A percentile compares a stretch with the other conserved stretches of the same genome.
These are phyloP conservation scores for Cladophialophora immunda DNA, from an alignment of 2,329 filamentous ascomycete species.

Conservation along the genomic window DNA sequence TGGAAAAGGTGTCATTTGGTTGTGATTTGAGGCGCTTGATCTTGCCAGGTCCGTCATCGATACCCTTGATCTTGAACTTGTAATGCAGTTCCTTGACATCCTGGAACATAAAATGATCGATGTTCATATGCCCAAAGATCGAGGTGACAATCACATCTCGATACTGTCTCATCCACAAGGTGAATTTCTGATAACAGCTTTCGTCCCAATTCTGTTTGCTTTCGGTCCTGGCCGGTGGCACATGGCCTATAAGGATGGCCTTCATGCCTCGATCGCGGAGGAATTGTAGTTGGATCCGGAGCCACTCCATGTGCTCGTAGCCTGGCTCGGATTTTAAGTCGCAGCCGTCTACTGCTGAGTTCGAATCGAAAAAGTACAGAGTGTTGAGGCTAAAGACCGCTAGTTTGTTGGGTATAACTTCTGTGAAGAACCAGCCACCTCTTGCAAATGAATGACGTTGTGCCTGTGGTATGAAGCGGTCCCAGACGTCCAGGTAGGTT, in stretches of 20 bases:
- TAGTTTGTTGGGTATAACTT: conserved; percentile 85
- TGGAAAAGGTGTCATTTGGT: conserved; percentile 62
- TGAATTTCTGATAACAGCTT: conserved; percentile 98
- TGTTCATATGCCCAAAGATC: conserved; percentile 96
- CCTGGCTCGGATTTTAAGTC: conserved; percentile 80
- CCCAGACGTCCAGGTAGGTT: conserved; percentile 81
- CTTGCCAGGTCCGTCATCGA: conserved; percentile 56
- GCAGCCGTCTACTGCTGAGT: conserved; percentile 93
- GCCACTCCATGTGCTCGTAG: conserved; percentile 95
- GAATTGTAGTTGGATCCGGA: conserved; percentile 85
- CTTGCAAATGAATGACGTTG: conserved; percentile 90
- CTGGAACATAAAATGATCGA: conserved; percentile 94
- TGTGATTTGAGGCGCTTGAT: conserved; percentile 16
- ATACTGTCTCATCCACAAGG: conserved; percentile 87
- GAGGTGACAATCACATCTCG: conserved; percentile 84
- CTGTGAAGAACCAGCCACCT: conserved; percentile 93
- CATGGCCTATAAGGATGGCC: conserved; percentile 91
- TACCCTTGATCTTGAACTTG: conserved; percentile 42
- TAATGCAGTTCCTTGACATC: conserved; percentile 78
- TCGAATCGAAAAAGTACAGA: conserved; percentile 93
- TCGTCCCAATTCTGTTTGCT: conserved; percentile 94
- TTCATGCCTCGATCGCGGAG: conserved; percentile 88
- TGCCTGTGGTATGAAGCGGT: conserved; percentile 85
- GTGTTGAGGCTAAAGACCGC: conserved; percentile 96
- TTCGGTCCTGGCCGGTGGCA: conserved; percentile 85